Evolutionary conservation across 108 stramenopile genomes (phyloP).

Genomic region (Seminavis robusta): DNA sequence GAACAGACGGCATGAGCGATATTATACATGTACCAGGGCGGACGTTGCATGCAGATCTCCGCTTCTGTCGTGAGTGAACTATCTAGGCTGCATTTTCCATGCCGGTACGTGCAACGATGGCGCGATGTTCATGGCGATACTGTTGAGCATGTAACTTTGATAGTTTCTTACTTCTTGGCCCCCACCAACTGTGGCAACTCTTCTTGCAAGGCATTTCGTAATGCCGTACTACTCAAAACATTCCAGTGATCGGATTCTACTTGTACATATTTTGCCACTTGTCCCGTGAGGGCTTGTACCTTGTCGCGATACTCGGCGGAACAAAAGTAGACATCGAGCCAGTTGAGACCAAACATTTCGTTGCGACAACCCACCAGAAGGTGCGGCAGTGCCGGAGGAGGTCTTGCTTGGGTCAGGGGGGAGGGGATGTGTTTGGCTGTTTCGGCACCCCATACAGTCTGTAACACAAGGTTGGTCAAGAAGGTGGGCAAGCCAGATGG

Average conservation of each 20-base stretch:
- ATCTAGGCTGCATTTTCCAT: too few relatives aligned
- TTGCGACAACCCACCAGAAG: slow-evolving; percentile 45
- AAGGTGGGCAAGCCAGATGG: too few relatives aligned
- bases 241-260: slow-evolving; percentile 62
- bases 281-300: slow-evolving; percentile 15
- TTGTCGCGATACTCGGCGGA: slow-evolving; percentile 27
- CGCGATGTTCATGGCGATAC: too few relatives aligned
- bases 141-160: too few relatives aligned
- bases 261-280: slow-evolving; percentile 24
- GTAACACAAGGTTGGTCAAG: slow-evolving; percentile 30
- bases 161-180: too few relatives aligned
- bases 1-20: too few relatives aligned
- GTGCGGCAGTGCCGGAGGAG: slow-evolving; percentile 26
- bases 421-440: slow-evolving; percentile 27
- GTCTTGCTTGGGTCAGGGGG: slow-evolving; percentile 28
- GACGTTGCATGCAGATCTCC: too few relatives aligned
- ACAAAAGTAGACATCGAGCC: slow-evolving; percentile 53
- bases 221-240: slow-evolving; percentile 34
- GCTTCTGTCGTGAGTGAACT: too few relatives aligned
- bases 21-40: too few relatives aligned
- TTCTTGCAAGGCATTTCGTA: slow-evolving; percentile 24
- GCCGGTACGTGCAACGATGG: too few relatives aligned
- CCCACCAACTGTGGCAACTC: slow-evolving; percentile 25
- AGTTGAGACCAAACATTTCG: slow-evolving; percentile 50
- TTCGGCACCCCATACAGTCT: slow-evolving; percentile 22